Percentiles rank a stretch among this genome's conserved stretches.
Conservation (phyloP, 805 yeast species). For the Metschnikowia cerradonensis region DNA sequence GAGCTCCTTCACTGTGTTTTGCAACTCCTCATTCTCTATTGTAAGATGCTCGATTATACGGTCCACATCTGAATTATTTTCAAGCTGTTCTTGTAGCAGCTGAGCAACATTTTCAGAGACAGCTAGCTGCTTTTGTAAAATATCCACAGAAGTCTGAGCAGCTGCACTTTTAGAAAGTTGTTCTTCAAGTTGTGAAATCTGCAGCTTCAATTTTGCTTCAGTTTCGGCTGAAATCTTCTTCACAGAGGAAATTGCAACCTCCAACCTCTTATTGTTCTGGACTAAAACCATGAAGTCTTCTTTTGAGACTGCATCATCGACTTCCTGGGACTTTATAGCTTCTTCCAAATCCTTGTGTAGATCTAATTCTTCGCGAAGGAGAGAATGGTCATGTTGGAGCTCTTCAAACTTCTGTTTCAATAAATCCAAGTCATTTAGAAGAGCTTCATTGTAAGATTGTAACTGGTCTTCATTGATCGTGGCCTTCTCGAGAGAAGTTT, state of each 20-base stretch:
- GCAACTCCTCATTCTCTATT: constrained; percentile 33
- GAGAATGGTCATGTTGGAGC: constrained; percentile 27
- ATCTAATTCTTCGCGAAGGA: constrained; percentile 34
- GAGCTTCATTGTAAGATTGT: constrained; percentile 27
- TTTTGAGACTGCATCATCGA: constrained; percentile 10
- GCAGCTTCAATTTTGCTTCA: constrained; percentile 15
- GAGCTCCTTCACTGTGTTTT: constrained; percentile 28
- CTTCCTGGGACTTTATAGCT: constrained; percentile 23
- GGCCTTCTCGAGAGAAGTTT: constrained; percentile 26
- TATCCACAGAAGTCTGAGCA: constrained; percentile 2
- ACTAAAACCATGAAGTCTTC: constrained; percentile 23
- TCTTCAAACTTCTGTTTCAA: constrained; percentile 28
- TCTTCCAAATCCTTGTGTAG: constrained; percentile 34
- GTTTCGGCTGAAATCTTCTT: constrained; percentile 20
- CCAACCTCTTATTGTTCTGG: constrained; percentile 36
- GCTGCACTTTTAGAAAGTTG: background rate
- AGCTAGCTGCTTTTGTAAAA: constrained; percentile 11
- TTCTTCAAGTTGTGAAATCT: constrained; percentile 2
- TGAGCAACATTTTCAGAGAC: constrained; percentile 23
- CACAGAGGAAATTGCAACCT: constrained; percentile 37
- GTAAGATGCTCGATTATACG: constrained; percentile 32
- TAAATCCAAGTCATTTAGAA: constrained; percentile 22
- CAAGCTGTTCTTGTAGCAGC: constrained; percentile 30
- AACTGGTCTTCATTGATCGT: constrained; percentile 45
- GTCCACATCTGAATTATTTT: constrained; percentile 33